Percentiles rank a stretch among this genome's conserved stretches.
Evolutionary conservation across 352 stramenopile genomes (phyloP).

Genomic region (Globisporangium carolinianum): DNA sequence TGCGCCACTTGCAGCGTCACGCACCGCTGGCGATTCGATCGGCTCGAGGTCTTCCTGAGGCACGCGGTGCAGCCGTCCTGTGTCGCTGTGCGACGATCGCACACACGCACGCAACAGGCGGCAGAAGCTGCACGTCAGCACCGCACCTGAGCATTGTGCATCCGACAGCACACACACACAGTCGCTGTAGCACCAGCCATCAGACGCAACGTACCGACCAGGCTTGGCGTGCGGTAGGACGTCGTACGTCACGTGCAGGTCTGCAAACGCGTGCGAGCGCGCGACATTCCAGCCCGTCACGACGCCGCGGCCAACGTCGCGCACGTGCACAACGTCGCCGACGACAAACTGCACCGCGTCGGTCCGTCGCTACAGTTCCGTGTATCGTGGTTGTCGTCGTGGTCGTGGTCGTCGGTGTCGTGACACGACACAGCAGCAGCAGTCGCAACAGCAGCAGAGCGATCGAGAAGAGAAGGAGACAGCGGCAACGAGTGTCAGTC

Average conservation of each 20-base stretch:
- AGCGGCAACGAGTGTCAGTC: no score
- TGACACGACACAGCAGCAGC: background rate
- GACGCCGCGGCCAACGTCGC: conserved; percentile 43
- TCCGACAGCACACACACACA: background rate
- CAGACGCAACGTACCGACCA: conserved; percentile 21
- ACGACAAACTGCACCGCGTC: conserved; percentile 44
- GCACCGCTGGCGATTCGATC: conserved; percentile 34
- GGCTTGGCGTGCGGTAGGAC: conserved; percentile 53
- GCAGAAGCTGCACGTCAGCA: no score
- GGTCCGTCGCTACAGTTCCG: conserved; percentile 30
- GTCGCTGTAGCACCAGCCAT: conserved; percentile 22
- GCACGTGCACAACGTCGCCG: conserved; percentile 64
- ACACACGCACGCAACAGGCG: no score
- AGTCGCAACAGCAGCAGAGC: background rate
- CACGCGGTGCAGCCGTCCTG: conserved; percentile 45
- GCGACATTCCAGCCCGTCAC: conserved; percentile 53
- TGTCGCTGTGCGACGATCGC: conserved; percentile 24
- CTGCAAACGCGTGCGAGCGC: conserved; percentile 24
- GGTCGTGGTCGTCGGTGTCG: no score
- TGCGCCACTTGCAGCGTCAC: background rate
- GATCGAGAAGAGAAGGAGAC: no score
- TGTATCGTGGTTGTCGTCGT: no score
- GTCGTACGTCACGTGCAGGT: conserved; percentile 53
- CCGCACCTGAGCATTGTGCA: background rate
- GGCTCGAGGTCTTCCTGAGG: conserved; percentile 46